Percentiles rank a stretch among this genome's conserved stretches.
phyloP scores from a whole-genome alignment of 768 basidiomycete genomes.

The Lactarius deliciosus region DNA sequence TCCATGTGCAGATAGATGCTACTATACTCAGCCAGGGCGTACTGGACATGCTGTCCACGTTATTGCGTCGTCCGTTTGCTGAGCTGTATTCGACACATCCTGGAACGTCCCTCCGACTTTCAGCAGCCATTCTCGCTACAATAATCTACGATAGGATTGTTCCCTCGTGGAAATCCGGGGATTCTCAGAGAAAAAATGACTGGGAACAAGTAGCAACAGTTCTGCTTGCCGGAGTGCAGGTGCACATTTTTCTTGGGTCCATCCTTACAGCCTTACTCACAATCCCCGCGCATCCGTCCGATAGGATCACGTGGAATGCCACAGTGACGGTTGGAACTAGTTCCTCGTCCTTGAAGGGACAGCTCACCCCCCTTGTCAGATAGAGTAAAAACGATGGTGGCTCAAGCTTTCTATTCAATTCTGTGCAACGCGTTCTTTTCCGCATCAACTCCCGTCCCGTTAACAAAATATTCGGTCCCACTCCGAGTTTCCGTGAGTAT shows the following conservation, averaged over 20 bases:
- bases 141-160: slow-evolving; percentile 23
- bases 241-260: not conserved
- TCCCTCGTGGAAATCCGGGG: slow-evolving; percentile 7
- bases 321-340: slow-evolving; percentile 15
- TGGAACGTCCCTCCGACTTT: slow-evolving; percentile 24
- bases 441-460: not conserved
- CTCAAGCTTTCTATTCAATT: slow-evolving; percentile 27
- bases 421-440: slow-evolving; percentile 27
- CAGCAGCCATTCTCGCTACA: slow-evolving; percentile 22
- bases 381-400: slow-evolving; percentile 25
- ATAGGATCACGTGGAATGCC: slow-evolving; percentile 28
- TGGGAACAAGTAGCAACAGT: slow-evolving; percentile 27
- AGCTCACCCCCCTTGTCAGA: slow-evolving; percentile 5
- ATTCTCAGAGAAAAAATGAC: slow-evolving; percentile 4
- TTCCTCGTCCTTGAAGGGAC: no score
- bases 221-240: slow-evolving; percentile 28
- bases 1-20: slow-evolving; percentile 1
- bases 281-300: not conserved
- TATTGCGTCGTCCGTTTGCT: slow-evolving; percentile 25
- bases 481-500: slow-evolving; percentile 26
- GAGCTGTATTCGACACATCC: slow-evolving; percentile 24
- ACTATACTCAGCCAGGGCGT: slow-evolving; percentile 4
- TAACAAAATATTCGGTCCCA: slow-evolving; percentile 15
- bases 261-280: not conserved
- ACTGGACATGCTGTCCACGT: slow-evolving; percentile 5